Base-by-base conservation (phyloP, 2,329 filamentous ascomycete genomes). In the Hypoxylon sp. region DNA sequence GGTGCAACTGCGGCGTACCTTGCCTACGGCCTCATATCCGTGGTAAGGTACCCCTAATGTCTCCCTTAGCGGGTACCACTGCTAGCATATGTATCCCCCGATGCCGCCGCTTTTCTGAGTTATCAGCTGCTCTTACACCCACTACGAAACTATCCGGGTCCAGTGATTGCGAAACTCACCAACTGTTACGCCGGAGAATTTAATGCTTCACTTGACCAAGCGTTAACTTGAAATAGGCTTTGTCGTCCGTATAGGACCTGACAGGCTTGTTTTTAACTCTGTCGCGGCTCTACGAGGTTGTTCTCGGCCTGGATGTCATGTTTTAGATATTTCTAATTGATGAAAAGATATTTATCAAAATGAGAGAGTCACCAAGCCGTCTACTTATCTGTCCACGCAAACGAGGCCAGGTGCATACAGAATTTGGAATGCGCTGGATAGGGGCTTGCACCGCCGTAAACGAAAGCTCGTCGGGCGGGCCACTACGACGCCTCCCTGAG, bases 231-330 rank as follows among this genome's bases (percentile, higher is more conserved):
- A 13, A 17, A 38, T 38, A 67, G 64, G 70, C 4, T 32, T 52
- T 14, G 64, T 68, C 28, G 28, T 71, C 19, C 62, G 67, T 7
- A 49, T 65, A 17, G 67, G 66, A 2, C 72, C 70, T 5, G 60
- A 72, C 45, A 65, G 60, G 13, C 58, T 72, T 4, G 53, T 72
- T 2, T 72, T 73, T 52, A 72, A 69, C 36, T 67, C 72, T 2
- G 46, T 38, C 3, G 59, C 58, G 2, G 68, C 70, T 34, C 17
- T 71, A 1, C 43, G 52, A 60, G 60, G 67, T 66, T 67, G 3
- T 1, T 32, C 25, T 11, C 6, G 3, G 30, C 3, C 10, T 6
- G 25, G 5, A 9, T 17, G n/a, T 3, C 5, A 6, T n/a, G 3
- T 9, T 36, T 25, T 7, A 17, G 11, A 32, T 5, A 7, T n/a